Evolutionary conservation across 495 filamentous ascomycete genomes (phyloP).

Genomic region (Parmelia sp.): DNA sequence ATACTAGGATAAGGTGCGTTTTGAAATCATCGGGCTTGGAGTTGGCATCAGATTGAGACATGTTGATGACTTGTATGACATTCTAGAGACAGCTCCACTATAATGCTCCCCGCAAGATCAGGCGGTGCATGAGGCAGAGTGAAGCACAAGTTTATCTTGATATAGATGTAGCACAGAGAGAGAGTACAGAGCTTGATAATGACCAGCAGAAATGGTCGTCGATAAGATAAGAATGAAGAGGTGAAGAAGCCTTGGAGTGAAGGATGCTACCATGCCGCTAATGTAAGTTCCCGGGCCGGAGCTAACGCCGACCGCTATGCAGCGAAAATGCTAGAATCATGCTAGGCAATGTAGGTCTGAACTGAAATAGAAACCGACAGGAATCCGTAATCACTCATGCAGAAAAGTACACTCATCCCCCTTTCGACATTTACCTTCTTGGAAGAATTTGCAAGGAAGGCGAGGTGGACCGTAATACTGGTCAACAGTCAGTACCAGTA

Average conservation of each 20-base stretch:
- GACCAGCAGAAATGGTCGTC: neutral
- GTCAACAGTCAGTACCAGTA: slow-evolving; percentile 12
- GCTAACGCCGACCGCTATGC: slow-evolving; percentile 18
- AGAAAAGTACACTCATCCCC: slow-evolving; percentile 80
- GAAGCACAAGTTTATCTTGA: neutral
- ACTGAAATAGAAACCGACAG: neutral
- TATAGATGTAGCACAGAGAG: neutral
- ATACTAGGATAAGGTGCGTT: slow-evolving; percentile 61
- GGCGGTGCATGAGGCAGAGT: neutral
- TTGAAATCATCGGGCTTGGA: neutral
- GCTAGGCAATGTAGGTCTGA: neutral
- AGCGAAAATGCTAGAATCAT: neutral
- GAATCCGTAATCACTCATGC: slow-evolving; percentile 37
- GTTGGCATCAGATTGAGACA: neutral
- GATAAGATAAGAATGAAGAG: neutral
- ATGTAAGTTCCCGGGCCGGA: slow-evolving; percentile 12
- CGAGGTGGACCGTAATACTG: slow-evolving; percentile 25
- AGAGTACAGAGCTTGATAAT: neutral
- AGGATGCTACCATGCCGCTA: slow-evolving; percentile 13
- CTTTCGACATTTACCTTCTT: slow-evolving; percentile 72
- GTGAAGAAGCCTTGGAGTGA: neutral
- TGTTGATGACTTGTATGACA: neutral
- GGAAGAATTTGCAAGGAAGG: slow-evolving; percentile 69
- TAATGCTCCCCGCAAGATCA: neutral
- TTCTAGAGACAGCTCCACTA: neutral